Evolutionary conservation across 2,329 filamentous ascomycete species (phyloP).

Genomic region (Periglandula ipomoeae): DNA sequence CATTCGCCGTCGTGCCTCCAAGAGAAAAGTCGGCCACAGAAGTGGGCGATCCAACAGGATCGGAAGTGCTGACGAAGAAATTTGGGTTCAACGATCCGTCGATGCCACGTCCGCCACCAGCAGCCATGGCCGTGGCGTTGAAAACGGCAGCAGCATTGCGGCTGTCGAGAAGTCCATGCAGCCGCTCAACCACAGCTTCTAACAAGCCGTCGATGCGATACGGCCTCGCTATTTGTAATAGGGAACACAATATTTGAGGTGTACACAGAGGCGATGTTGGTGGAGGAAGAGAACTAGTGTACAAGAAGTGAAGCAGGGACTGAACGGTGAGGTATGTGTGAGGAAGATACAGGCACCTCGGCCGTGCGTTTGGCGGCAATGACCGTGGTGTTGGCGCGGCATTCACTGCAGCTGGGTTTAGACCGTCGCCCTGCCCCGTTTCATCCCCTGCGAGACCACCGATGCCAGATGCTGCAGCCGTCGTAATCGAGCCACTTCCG

Average conservation of each 20-base stretch:
- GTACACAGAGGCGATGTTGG: conserved; percentile 73
- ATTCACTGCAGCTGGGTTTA: conserved; percentile 35
- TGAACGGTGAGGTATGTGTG: conserved; percentile 87
- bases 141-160: conserved; percentile 95
- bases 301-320: conserved; percentile 84
- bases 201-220: conserved; percentile 89
- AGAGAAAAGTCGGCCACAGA: conserved; percentile 26
- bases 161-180: conserved; percentile 83
- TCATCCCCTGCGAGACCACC: conserved; percentile 25
- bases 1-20: conserved; percentile 20
- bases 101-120: conserved; percentile 80
- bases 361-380: conserved; percentile 56
- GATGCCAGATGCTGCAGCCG: conserved; percentile 20
- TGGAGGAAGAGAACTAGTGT: conserved; percentile 80
- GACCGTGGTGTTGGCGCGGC: conserved; percentile 47
- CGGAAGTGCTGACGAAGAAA: conserved; percentile 45
- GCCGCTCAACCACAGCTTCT: conserved; percentile 82
- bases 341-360: conserved; percentile 82
- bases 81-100: conserved; percentile 57
- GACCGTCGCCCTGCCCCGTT: conserved; percentile 31
- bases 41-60: conserved; percentile 28
- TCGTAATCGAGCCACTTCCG: not conserved
- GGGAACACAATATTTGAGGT: conserved; percentile 89
- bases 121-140: conserved; percentile 96
- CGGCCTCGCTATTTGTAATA: conserved; percentile 85